These are phyloP conservation scores for Jimgerdemannia lactiflua DNA, from an alignment of 192 early-diverging fungal genomes.

Conservation along the genomic window DNA sequence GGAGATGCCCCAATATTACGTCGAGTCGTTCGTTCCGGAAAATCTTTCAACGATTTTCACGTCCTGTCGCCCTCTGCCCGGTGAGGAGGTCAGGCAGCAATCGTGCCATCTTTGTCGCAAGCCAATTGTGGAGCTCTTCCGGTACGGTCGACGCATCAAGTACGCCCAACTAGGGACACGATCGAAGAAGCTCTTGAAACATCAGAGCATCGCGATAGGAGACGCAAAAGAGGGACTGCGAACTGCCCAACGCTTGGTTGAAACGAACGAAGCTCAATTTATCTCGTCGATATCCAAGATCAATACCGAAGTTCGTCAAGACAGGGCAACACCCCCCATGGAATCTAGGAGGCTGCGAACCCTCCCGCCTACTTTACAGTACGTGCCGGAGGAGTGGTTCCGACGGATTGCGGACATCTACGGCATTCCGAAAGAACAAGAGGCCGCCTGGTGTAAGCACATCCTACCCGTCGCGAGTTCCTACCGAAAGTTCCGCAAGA, in stretches of 20 bases:
- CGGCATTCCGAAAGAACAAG: slow-evolving; percentile 12
- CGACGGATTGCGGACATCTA: background rate
- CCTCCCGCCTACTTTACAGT: background rate
- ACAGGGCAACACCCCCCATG: background rate
- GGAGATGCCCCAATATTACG: slow-evolving; percentile 40
- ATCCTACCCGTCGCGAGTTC: background rate
- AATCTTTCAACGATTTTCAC: slow-evolving; percentile 6
- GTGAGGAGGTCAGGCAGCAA: slow-evolving; percentile 14
- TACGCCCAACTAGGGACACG: slow-evolving; percentile 23
- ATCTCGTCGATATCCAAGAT: background rate
- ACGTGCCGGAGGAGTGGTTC: slow-evolving; percentile 6
- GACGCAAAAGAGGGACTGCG: background rate
- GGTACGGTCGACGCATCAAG: slow-evolving; percentile 38
- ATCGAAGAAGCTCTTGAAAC: slow-evolving; percentile 14
- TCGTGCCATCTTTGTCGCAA: slow-evolving; percentile 40
- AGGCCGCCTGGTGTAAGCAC: slow-evolving; percentile 11
- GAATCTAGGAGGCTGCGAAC: background rate
- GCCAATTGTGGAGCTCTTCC: slow-evolving; percentile 29
- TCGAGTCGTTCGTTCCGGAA: background rate
- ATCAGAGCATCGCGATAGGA: background rate
- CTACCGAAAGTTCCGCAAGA: background rate
- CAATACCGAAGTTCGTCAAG: background rate
- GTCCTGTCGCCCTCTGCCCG: slow-evolving; percentile 16
- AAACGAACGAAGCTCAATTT: background rate
- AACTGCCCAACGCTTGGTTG: background rate